Percentiles rank a stretch among this genome's conserved stretches.
Conservation (phyloP, 192 early-diverging fungal genomes). For the Allomyces arbusculus region DNA sequence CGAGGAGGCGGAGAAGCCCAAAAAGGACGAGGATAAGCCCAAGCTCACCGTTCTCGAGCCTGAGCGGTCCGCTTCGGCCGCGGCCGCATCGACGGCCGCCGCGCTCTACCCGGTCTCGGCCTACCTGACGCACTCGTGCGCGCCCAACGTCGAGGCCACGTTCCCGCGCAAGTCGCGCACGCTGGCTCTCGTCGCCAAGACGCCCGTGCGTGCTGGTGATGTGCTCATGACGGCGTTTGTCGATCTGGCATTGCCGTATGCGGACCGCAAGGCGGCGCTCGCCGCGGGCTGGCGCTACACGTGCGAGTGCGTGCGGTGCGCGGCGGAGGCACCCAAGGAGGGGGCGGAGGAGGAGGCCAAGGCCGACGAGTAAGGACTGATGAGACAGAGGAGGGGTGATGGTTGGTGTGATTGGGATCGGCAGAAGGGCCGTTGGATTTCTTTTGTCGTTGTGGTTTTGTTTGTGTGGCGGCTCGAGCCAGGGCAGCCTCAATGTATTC, state of each 20-base stretch:
- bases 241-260: not conserved
- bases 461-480: no score
- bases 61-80: constrained; percentile 13
- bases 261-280: not conserved
- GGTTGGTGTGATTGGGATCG: no score
- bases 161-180: constrained; percentile 27
- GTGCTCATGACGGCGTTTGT: constrained; percentile 43
- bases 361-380: no score
- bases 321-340: not conserved
- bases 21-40: no score
- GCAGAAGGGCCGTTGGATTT: no score
- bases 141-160: constrained; percentile 34
- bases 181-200: constrained; percentile 35
- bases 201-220: constrained; percentile 39
- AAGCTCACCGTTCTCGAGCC: no score
- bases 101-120: constrained; percentile 54
- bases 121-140: constrained; percentile 53
- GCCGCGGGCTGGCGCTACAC: not conserved
- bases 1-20: no score
- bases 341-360: not conserved
- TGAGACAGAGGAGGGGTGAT: no score
- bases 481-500: no score
- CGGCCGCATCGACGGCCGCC: constrained; percentile 28
- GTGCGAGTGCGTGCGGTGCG: not conserved
- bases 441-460: no score